Evolutionary conservation across 495 filamentous ascomycete species (phyloP).

Genomic region (Lentithecium fluviatile): DNA sequence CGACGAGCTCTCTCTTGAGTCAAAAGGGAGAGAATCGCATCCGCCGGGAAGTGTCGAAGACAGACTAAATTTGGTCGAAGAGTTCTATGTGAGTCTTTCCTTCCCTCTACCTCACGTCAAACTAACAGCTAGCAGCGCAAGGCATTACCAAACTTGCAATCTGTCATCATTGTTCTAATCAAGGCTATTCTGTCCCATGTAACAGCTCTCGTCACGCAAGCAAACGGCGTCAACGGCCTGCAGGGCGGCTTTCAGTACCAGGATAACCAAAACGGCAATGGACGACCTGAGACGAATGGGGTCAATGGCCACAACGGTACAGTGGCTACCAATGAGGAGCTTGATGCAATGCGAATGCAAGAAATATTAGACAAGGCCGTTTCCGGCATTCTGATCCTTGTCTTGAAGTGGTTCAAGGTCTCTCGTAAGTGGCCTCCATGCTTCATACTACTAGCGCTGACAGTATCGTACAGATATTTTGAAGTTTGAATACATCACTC

Average conservation of each 20-base stretch:
- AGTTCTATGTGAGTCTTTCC: slow-evolving; percentile 70
- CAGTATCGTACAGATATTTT: slow-evolving; percentile 66
- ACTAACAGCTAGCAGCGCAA: slow-evolving; percentile 53
- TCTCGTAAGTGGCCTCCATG: slow-evolving; percentile 64
- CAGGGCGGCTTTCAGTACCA: slow-evolving; percentile 44
- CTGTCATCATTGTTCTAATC: slow-evolving; percentile 87
- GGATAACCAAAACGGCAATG: slow-evolving; percentile 43
- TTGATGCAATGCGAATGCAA: slow-evolving; percentile 73
- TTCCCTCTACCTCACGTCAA: not conserved
- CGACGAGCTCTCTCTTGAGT: slow-evolving; percentile 46
- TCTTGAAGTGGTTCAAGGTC: slow-evolving; percentile 95
- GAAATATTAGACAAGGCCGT: slow-evolving; percentile 91
- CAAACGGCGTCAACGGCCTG: slow-evolving; percentile 49
- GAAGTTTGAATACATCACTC: slow-evolving; percentile 93
- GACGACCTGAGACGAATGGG: slow-evolving; percentile 25
- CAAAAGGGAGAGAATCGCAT: slow-evolving; percentile 26
- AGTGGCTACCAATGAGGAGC: slow-evolving; percentile 61
- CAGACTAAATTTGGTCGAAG: slow-evolving; percentile 62
- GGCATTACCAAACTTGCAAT: slow-evolving; percentile 81
- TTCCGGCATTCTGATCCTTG: slow-evolving; percentile 75
- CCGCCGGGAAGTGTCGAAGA: slow-evolving; percentile 37
- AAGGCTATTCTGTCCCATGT: slow-evolving; percentile 85
- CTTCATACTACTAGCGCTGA: not conserved
- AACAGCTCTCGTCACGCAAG: slow-evolving; percentile 59
- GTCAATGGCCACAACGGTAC: slow-evolving; percentile 30